Conservation (phyloP, 2,329 filamentous ascomycete genomes). For the Fusarium palustre region DNA sequence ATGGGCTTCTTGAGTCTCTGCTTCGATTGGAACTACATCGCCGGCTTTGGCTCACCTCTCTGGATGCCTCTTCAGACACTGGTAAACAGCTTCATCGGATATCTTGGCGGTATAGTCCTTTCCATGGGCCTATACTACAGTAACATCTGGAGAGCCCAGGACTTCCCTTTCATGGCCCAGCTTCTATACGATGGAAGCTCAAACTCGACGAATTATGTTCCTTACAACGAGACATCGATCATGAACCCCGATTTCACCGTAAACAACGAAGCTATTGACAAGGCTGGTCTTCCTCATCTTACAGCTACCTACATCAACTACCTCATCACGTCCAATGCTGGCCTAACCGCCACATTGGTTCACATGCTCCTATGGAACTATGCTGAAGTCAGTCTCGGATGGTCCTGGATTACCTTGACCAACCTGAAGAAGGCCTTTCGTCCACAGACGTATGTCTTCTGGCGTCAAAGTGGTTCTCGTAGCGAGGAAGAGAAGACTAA, state of each 20-base stretch:
- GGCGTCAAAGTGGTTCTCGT: slow-evolving; percentile 2
- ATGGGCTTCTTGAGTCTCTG: slow-evolving; percentile 25
- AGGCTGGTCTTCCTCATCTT: slow-evolving; percentile 18
- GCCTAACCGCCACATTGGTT: slow-evolving; percentile 20
- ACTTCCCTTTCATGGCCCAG: slow-evolving; percentile 36
- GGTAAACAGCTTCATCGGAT: slow-evolving; percentile 55
- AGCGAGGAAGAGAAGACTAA: slow-evolving; percentile 28
- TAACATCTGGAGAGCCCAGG: slow-evolving; percentile 29
- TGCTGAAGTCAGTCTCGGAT: slow-evolving; percentile 38
- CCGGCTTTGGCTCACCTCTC: slow-evolving; percentile 49
- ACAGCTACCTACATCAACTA: slow-evolving; percentile 32
- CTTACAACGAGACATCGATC: slow-evolving; percentile 24
- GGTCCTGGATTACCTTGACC: slow-evolving; percentile 18
- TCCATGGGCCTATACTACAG: slow-evolving; percentile 48
- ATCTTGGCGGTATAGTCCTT: slow-evolving; percentile 52
- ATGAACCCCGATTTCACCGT: slow-evolving; percentile 42
- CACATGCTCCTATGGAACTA: slow-evolving; percentile 44
- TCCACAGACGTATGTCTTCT: slow-evolving; percentile 20
- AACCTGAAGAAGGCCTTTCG: slow-evolving; percentile 1
- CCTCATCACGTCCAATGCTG: slow-evolving; percentile 30
- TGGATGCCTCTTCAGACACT: slow-evolving; percentile 55
- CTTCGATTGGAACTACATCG: slow-evolving; percentile 36
- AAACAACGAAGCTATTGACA: not conserved
- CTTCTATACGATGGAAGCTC: slow-evolving; percentile 23
- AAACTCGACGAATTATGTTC: slow-evolving; percentile 5